Evolutionary conservation across 768 basidiomycete species (phyloP).

Genomic region (Tricholoma furcatifolium): DNA sequence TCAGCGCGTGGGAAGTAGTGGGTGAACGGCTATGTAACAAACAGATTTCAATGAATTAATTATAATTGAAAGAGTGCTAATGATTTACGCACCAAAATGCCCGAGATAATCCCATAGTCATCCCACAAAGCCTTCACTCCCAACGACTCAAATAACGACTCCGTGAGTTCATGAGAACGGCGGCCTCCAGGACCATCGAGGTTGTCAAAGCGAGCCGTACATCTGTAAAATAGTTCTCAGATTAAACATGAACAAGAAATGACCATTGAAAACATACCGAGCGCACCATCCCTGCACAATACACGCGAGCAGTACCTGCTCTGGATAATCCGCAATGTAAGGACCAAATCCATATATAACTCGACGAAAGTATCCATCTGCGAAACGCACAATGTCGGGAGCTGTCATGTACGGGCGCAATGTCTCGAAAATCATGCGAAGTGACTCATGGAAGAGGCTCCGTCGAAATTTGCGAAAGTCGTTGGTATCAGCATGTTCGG

Average conservation of each 20-base stretch:
- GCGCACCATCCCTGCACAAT: conserved; percentile 27
- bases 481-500: conserved; percentile 4
- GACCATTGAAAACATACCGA: conserved; percentile 20
- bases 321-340: conserved; percentile 29
- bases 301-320: no score
- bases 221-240: conserved; percentile 9
- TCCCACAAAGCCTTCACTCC: no score
- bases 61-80: conserved; percentile 16
- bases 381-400: no score
- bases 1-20: no score
- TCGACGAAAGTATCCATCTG: no score
- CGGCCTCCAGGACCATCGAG: no score
- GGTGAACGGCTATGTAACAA: conserved; percentile 11
- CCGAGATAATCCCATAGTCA: no score
- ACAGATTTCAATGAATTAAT: background rate
- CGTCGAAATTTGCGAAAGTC: conserved; percentile 18
- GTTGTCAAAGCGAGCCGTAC: conserved; percentile 8
- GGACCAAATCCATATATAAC: conserved; percentile 27
- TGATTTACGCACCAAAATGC: no score
- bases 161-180: conserved; percentile 16
- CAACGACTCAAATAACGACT: conserved; percentile 13
- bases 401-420: no score
- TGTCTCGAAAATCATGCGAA: no score
- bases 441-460: conserved; percentile 25
- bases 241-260: background rate